A percentile compares a stretch with the other conserved stretches of the same genome.
Conservation (phyloP, 345 rosid species). For the Gossypium anomalum region DNA sequence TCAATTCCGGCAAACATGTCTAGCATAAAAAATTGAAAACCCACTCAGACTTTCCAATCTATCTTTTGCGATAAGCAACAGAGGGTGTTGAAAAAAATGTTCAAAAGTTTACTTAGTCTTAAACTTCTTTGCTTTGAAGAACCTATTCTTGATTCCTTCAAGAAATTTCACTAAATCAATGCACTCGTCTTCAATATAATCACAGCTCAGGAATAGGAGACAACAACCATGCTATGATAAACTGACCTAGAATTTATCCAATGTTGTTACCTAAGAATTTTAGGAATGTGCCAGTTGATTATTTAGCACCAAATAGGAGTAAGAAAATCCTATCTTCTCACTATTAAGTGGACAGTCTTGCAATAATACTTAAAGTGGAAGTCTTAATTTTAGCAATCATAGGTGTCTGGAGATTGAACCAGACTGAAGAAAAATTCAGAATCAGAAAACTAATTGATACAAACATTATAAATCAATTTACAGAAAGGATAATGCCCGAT, state of each 20-base stretch:
- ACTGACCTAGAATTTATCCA: not conserved
- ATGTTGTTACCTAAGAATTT: not conserved
- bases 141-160: constrained; percentile 1
- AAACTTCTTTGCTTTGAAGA: not conserved
- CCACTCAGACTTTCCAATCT: not conserved
- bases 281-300: not conserved
- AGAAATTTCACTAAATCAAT: not conserved
- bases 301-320: not conserved
- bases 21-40: not conserved
- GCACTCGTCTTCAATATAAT: not conserved
- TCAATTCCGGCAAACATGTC: not conserved
- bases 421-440: not conserved
- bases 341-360: not conserved
- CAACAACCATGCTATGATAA: not conserved
- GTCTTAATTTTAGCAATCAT: not conserved
- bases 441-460: not conserved
- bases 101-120: not conserved
- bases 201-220: not conserved
- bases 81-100: not conserved
- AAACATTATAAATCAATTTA: not conserved
- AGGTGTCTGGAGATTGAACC: not conserved
- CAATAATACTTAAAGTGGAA: not conserved
- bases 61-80: not conserved
- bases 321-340: not conserved
- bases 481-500: not conserved